These are phyloP conservation scores for Ophiocordyceps robertsii DNA, from an alignment of 2,329 filamentous ascomycete species.

Conservation along the genomic window DNA sequence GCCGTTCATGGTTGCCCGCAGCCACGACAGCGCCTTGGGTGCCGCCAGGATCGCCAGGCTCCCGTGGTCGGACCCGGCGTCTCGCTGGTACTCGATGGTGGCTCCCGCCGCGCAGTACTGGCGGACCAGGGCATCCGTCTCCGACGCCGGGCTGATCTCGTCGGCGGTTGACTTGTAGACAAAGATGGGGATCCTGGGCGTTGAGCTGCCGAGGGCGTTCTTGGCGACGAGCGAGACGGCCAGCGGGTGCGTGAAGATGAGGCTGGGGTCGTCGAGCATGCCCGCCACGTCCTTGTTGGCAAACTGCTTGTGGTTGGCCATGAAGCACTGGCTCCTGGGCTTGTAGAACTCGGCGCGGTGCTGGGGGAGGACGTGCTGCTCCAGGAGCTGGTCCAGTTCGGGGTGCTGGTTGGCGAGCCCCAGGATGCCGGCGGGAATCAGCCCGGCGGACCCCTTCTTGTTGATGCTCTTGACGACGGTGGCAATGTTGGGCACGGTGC, in stretches of 20 bases:
- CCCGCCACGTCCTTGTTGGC: slow-evolving; percentile 19
- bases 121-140: slow-evolving; percentile 28
- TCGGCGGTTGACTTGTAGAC: slow-evolving; percentile 36
- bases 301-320: slow-evolving; percentile 13
- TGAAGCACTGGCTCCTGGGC: slow-evolving; percentile 12
- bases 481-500: slow-evolving; percentile 9
- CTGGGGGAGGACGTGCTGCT: slow-evolving; percentile 8
- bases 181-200: slow-evolving; percentile 32
- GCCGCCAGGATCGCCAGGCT: slow-evolving; percentile 5
- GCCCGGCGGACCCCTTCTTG: slow-evolving; percentile 5
- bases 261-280: slow-evolving; percentile 25
- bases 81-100: slow-evolving; percentile 28
- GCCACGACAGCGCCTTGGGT: slow-evolving; percentile 7
- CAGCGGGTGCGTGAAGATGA: slow-evolving; percentile 10
- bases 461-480: slow-evolving; percentile 7
- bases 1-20: slow-evolving; percentile 5
- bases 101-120: slow-evolving; percentile 27
- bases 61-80: slow-evolving; percentile 26
- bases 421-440: slow-evolving; percentile 9
- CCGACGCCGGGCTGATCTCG: slow-evolving; percentile 26
- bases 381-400: slow-evolving; percentile 4
- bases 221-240: slow-evolving; percentile 13
- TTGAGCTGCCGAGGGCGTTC: slow-evolving; percentile 18
- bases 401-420: slow-evolving; percentile 12
- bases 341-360: slow-evolving; percentile 14